These are phyloP conservation scores for Massarina eburnea DNA, from an alignment of 2,329 filamentous ascomycete genomes.

Conservation along the genomic window DNA sequence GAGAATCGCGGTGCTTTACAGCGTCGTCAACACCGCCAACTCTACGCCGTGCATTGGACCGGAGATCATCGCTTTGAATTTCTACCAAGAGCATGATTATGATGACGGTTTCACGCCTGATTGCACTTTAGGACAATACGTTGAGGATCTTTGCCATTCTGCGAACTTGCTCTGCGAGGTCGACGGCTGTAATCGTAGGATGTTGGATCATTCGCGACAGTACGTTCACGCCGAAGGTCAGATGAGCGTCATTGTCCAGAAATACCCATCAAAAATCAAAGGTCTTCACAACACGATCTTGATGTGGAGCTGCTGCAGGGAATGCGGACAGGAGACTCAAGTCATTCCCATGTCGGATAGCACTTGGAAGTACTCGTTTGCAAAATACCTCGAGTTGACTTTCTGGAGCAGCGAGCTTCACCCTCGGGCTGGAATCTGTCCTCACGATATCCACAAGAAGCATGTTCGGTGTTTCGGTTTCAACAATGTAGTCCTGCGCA, in stretches of 20 bases:
- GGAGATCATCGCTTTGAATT: conserved; percentile 84
- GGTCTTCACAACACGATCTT: conserved; percentile 74
- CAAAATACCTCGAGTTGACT: conserved; percentile 95
- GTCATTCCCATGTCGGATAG: conserved; percentile 88
- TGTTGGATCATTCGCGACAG: conserved; percentile 91
- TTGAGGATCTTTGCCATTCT: conserved; percentile 81
- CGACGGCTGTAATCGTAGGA: conserved; percentile 82
- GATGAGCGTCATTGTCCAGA: conserved; percentile 86
- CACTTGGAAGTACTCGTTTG: conserved; percentile 98
- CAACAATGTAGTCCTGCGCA: conserved; percentile 78
- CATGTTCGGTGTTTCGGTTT: conserved; percentile 92
- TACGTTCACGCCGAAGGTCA: conserved; percentile 97
- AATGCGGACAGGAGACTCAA: conserved; percentile 87
- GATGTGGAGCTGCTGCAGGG: conserved; percentile 97
- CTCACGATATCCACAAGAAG: conserved; percentile 89
- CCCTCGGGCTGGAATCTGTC: conserved; percentile 73
- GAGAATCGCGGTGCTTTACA: conserved; percentile 93
- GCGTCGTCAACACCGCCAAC: conserved; percentile 87
- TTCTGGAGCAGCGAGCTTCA: conserved; percentile 91
- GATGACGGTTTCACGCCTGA: conserved; percentile 74
- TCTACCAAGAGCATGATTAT: conserved; percentile 85
- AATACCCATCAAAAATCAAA: conserved; percentile 66
- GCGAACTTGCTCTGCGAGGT: conserved; percentile 77
- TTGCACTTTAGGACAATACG: conserved; percentile 90
- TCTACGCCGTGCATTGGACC: conserved; percentile 93